Percentiles rank a stretch among this genome's conserved stretches.
These are phyloP conservation scores for Babjeviella inositovora DNA, from an alignment of 805 yeast genomes.

Conservation along the genomic window DNA sequence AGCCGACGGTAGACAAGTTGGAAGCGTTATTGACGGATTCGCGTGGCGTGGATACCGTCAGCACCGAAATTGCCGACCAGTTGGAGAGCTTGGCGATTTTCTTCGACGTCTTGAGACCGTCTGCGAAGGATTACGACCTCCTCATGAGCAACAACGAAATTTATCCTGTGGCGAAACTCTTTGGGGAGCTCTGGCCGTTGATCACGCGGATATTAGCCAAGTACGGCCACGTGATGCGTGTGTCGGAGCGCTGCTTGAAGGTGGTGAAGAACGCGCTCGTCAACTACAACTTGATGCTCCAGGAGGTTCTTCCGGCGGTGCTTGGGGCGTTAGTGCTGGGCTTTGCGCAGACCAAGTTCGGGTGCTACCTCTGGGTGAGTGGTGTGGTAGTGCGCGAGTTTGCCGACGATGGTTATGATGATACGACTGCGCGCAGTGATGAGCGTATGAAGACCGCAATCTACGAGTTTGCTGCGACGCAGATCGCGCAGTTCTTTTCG, in stretches of 20 bases:
- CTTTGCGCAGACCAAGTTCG: slow-evolving; percentile 51
- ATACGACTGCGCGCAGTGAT: no score
- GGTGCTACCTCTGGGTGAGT: slow-evolving; percentile 83
- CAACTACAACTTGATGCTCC: slow-evolving; percentile 37
- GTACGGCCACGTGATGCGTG: slow-evolving; percentile 41
- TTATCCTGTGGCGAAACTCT: slow-evolving; percentile 33
- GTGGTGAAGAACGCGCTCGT: slow-evolving; percentile 51
- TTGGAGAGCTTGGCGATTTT: slow-evolving; percentile 55
- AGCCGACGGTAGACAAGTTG: slow-evolving; percentile 40
- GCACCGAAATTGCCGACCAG: slow-evolving; percentile 46
- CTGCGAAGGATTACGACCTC: slow-evolving; percentile 14
- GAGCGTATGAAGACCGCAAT: slow-evolving; percentile 38
- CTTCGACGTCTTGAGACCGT: slow-evolving; percentile 40
- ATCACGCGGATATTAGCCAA: slow-evolving; percentile 27
- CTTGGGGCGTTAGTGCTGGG: slow-evolving; percentile 57
- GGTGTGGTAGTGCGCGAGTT: slow-evolving; percentile 69
- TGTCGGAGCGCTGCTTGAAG: slow-evolving; percentile 65
- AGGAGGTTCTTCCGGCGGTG: slow-evolving; percentile 44
- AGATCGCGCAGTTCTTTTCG: slow-evolving; percentile 39
- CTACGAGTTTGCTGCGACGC: slow-evolving; percentile 62
- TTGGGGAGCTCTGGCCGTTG: slow-evolving; percentile 48
- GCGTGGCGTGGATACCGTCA: slow-evolving; percentile 14
- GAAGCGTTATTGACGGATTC: slow-evolving; percentile 7
- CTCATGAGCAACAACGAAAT: slow-evolving; percentile 3
- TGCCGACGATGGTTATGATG: slow-evolving; percentile 36